Conservation (phyloP, 371 early-diverging fungal species). For the Syncephalastrum sp. region DNA sequence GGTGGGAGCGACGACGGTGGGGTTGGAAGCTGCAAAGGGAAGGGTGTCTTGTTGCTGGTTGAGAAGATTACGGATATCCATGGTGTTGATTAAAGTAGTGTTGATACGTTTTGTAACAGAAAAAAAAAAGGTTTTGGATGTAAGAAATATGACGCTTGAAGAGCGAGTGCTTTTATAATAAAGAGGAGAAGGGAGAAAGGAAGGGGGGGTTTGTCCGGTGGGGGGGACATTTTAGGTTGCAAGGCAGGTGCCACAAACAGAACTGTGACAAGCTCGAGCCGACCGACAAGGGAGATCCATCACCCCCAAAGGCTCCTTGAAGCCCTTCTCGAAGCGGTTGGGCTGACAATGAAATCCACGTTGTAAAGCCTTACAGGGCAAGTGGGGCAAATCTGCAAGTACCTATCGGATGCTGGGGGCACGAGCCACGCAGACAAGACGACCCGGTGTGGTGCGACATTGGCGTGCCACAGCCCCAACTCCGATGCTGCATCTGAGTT, state of each 20-base stretch:
- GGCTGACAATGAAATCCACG: conserved; percentile 11
- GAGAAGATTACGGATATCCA: conserved; percentile 50
- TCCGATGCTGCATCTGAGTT: too few species aligned
- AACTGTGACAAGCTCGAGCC: conserved; percentile 14
- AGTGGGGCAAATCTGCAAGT: conserved; percentile 13
- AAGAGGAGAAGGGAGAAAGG: conserved; percentile 1
- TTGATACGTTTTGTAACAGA: background rate
- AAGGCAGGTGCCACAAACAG: conserved; percentile 18
- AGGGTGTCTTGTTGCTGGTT: conserved; percentile 24
- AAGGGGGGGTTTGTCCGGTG: conserved; percentile 2
- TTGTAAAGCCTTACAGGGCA: conserved; percentile 9
- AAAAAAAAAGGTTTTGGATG: conserved; percentile 13
- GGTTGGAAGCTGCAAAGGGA: conserved; percentile 1
- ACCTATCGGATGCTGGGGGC: conserved; percentile 25
- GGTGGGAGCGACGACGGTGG: conserved; percentile 2
- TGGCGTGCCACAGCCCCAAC: too few species aligned
- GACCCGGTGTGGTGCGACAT: too few species aligned
- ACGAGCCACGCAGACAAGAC: conserved; percentile 16
- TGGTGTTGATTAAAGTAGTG: conserved; percentile 7
- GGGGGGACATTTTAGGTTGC: conserved; percentile 4
- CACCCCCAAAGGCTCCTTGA: conserved; percentile 4
- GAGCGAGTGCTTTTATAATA: conserved; percentile 15
- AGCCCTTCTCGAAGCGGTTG: background rate
- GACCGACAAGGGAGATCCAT: conserved; percentile 1
- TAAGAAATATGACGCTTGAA: conserved; percentile 12